Base-by-base conservation (phyloP, 768 basidiomycete species). In the Trametes meyenii region DNA sequence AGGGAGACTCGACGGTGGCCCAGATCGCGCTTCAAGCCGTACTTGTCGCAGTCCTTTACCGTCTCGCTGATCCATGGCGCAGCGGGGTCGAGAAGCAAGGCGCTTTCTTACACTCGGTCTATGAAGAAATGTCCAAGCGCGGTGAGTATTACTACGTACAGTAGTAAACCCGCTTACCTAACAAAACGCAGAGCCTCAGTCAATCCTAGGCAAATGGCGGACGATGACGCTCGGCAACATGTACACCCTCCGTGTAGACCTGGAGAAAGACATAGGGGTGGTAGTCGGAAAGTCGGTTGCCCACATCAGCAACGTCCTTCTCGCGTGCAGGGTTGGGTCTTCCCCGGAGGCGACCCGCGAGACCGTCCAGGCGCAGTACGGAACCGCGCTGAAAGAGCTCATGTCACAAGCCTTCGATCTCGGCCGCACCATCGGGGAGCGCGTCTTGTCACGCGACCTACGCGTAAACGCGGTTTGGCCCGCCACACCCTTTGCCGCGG, bases 11-110 rank as follows among this genome's bases (percentile, higher is more conserved):
- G n/a, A 40, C 56, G 29, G 16, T 61, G 12, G 46, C 63, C 14
- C 55, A 66, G 49, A 58, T 57, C 40, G 62, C 61, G 2, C 59
- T 68, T 2, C 67, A 65, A 45, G 59, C 46, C 33, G 40, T 53
- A 33, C 14, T 56, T 16, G 29, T 45, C 10, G 40, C 48, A 38
- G 42, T 42, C 40, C 45, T 49, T 10, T 55, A 38, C n/a, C 38
- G 55, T 23, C 23, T 63, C 6, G 61, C 58, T 12, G 43, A 53
- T 12, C 49, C 57, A 1, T 62, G 33, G 50, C 40, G 24, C 17
- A 50, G 40, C 11, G 8, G 16, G 14, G 19, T 33, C 39, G 39
- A 55, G 19, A 42, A 35, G 13, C 46, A 35, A 1, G n/a, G 23
- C 8, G 29, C 49, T n/a, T 29, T 56, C 36, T 45, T 64, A 5